These are phyloP conservation scores for Coniochaeta sp. DNA, from an alignment of 2,329 filamentous ascomycete species.

Conservation along the genomic window DNA sequence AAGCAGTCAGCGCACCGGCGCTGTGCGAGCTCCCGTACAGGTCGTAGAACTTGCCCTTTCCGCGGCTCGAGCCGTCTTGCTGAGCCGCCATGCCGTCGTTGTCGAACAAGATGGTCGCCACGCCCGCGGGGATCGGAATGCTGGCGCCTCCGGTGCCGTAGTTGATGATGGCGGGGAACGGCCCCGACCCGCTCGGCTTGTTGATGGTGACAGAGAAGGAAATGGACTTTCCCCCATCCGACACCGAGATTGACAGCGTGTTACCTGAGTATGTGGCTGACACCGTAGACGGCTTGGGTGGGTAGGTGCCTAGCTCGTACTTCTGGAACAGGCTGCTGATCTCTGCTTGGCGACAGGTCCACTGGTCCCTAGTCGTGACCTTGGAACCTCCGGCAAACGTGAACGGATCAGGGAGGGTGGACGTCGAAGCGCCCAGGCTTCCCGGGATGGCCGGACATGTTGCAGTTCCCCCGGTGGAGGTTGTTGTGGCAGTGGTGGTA, in stretches of 20 bases:
- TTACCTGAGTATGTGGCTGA: slow-evolving; percentile 23
- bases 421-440: slow-evolving; percentile 8
- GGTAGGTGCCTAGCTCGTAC: slow-evolving; percentile 30
- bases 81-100: slow-evolving; percentile 42
- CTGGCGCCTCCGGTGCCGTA: slow-evolving; percentile 34
- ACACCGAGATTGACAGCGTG: slow-evolving; percentile 26
- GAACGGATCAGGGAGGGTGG: slow-evolving; percentile 31
- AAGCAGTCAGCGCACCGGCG: slow-evolving; percentile 39
- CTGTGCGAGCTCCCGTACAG: slow-evolving; percentile 36
- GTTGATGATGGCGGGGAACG: slow-evolving; percentile 41
- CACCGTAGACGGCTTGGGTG: slow-evolving; percentile 24
- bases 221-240: slow-evolving; percentile 23
- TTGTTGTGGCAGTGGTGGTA: not conserved
- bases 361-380: slow-evolving; percentile 29
- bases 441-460: slow-evolving; percentile 11
- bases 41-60: slow-evolving; percentile 40
- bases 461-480: slow-evolving; percentile 3
- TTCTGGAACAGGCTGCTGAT: slow-evolving; percentile 27
- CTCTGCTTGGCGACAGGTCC: slow-evolving; percentile 32
- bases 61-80: slow-evolving; percentile 40
- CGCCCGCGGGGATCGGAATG: slow-evolving; percentile 35
- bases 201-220: slow-evolving; percentile 22
- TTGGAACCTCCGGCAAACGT: slow-evolving; percentile 26
- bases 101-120: slow-evolving; percentile 41
- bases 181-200: slow-evolving; percentile 22